phyloP scores from a whole-genome alignment of 208 protist species.

The Trichomonas vaginalis region DNA sequence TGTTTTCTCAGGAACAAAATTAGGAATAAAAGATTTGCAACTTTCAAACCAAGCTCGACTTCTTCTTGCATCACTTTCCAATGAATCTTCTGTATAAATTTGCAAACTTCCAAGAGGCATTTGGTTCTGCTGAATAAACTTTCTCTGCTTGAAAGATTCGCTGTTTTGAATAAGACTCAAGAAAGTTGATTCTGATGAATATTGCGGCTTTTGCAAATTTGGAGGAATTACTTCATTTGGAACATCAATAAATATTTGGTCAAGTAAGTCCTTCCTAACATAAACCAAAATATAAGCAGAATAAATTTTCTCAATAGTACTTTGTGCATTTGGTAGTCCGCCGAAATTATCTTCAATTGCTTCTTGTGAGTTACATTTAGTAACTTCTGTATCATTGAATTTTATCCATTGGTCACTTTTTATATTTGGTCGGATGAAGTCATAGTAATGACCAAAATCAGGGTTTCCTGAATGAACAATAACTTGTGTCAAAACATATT shows the following conservation, averaged over 20 bases:
- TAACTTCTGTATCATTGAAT: not conserved
- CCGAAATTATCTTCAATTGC: constrained; percentile 9
- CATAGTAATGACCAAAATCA: not conserved
- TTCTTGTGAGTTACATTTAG: not conserved
- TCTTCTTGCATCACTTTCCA: not conserved
- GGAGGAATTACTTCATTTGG: not conserved
- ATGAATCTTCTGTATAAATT: not conserved
- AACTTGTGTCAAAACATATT: not conserved
- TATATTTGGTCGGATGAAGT: not conserved
- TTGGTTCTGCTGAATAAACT: not conserved
- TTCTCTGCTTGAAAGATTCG: not conserved
- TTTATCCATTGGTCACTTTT: not conserved
- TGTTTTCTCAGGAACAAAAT: not conserved
- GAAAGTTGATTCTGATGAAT: not conserved
- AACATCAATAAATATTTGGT: not conserved
- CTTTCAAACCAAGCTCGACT: not conserved
- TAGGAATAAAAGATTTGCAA: not conserved
- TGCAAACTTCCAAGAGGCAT: not conserved
- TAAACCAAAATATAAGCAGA: not conserved
- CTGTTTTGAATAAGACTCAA: not conserved
- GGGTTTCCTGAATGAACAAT: not conserved
- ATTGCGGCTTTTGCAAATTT: not conserved
- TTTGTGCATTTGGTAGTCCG: not conserved
- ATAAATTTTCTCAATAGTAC: not conserved
- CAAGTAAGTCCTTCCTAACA: not conserved